Percentiles rank a stretch among this genome's conserved stretches.
Evolutionary conservation across 345 rosid species (phyloP).

Genomic region (Physaria fendleri): DNA sequence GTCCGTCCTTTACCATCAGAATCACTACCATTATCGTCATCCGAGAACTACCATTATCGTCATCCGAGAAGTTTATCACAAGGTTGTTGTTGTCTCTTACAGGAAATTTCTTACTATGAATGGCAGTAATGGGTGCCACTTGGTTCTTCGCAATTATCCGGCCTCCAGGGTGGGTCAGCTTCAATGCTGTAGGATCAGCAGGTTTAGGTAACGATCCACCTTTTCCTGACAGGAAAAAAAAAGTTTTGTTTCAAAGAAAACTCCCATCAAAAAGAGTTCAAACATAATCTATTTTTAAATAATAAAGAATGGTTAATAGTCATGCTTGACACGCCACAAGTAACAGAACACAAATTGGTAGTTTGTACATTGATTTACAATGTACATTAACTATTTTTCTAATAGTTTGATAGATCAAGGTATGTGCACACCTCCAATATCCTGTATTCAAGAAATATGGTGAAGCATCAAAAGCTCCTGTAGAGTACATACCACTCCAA

Average conservation of each 20-base stretch:
- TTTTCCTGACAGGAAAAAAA: constrained; percentile 36
- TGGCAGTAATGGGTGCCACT: constrained; percentile 34
- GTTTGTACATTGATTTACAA: not conserved
- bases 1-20: constrained; percentile 39
- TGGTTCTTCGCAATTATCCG: constrained; percentile 41
- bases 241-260: not conserved
- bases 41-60: constrained; percentile 87
- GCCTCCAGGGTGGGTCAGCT: constrained; percentile 33
- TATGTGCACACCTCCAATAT: not conserved
- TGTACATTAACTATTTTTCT: not conserved
- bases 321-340: constrained; percentile 10
- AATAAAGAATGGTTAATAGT: not conserved
- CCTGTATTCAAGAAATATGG: not conserved
- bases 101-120: constrained; percentile 37
- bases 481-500: not conserved
- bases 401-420: not conserved
- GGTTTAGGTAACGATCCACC: constrained; percentile 28
- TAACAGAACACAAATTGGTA: not conserved
- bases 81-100: constrained; percentile 46
- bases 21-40: constrained; percentile 81
- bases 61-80: constrained; percentile 85
- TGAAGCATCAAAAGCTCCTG: not conserved
- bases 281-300: not conserved
- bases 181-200: constrained; percentile 16
- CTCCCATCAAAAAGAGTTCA: not conserved